phyloP scores from a whole-genome alignment of 441 rosid species.

The Erodium moschatum region DNA sequence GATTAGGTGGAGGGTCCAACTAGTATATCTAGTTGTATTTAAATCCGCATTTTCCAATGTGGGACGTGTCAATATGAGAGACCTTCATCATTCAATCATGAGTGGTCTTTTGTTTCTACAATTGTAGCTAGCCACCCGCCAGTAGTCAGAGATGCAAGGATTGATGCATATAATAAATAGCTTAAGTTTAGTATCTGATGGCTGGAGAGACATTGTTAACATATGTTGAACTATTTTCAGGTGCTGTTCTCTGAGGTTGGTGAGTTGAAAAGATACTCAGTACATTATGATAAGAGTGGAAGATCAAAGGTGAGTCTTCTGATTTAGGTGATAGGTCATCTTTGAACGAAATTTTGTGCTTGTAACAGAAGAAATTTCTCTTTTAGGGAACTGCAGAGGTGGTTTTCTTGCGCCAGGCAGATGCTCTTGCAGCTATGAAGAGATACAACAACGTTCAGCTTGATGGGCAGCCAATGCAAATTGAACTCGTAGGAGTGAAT shows the following conservation, averaged over 20 bases:
- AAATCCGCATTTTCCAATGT: no score
- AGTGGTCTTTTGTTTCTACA: neutral
- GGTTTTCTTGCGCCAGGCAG: slow-evolving; percentile 33
- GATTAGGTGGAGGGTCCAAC: no score
- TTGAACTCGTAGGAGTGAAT: slow-evolving; percentile 48
- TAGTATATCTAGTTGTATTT: no score
- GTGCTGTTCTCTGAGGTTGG: slow-evolving; percentile 35
- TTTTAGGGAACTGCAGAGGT: slow-evolving; percentile 57
- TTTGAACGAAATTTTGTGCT: neutral
- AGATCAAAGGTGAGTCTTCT: slow-evolving; percentile 40
- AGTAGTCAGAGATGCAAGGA: neutral
- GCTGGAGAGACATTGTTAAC: slow-evolving; percentile 4
- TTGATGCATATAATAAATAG: neutral
- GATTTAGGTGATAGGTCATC: slow-evolving; percentile 1
- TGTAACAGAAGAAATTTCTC: neutral
- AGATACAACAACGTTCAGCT: slow-evolving; percentile 49
- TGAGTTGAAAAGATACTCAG: slow-evolving; percentile 25
- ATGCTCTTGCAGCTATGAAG: slow-evolving; percentile 50
- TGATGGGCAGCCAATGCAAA: slow-evolving; percentile 47
- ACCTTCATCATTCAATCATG: neutral
- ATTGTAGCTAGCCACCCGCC: neutral
- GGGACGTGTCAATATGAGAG: no score
- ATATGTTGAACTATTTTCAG: slow-evolving; percentile 21
- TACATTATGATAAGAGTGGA: slow-evolving; percentile 33
- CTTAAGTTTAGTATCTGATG: neutral